Evolutionary conservation across 2,329 filamentous ascomycete species (phyloP), one percentile per base, ranked within the genome.

Genomic region (Colletotrichum sp.): DNA sequence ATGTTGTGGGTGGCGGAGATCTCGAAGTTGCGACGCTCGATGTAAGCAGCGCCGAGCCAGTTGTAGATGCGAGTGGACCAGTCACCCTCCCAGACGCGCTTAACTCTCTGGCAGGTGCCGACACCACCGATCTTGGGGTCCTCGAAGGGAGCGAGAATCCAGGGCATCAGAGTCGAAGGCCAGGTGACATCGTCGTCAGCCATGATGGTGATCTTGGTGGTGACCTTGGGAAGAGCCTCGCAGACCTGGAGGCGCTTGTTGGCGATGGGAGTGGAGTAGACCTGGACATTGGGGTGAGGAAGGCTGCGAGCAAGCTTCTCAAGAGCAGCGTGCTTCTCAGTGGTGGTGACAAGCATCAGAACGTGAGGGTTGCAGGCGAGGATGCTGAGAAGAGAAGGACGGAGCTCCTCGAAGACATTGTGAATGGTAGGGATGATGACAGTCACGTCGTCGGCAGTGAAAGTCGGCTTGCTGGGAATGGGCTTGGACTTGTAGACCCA

Each of bases 191-290:
- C 96, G 85, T 99, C 96, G 83, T 99, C 96, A 30, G 96, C 96
- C 88, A 99, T 95, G 80, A 99, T 91, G 49, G 95, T 98, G 82
- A 99, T 96, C 68, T 90, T 87, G 0, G 96, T 98, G 79, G 88
- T 90, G 74, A 98, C 95, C 79, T 95, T 91, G 24, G 96, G 96
- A 64, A 99, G 95, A 5, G 96, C 96, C 82, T 95, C 92, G 84
- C 95, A 98, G 83, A 99, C 96, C 85, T 99, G 96, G 24, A 96
- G 92, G 71, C 96, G 94, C 88, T 99, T 99, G 88, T 99, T 99
- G 80, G 96, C 96, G 82, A 98, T 96, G 77, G 91, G 89, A 34
- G 96, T 95, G 78, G 91, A 93, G 79, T 96, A 89, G 59, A 98
- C 93, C 72, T 92, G 91, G 79, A 98, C 92, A 78, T 91, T 92